Conservation (phyloP, 1,139 yeast genomes). For the Yamadazyma oceani region DNA sequence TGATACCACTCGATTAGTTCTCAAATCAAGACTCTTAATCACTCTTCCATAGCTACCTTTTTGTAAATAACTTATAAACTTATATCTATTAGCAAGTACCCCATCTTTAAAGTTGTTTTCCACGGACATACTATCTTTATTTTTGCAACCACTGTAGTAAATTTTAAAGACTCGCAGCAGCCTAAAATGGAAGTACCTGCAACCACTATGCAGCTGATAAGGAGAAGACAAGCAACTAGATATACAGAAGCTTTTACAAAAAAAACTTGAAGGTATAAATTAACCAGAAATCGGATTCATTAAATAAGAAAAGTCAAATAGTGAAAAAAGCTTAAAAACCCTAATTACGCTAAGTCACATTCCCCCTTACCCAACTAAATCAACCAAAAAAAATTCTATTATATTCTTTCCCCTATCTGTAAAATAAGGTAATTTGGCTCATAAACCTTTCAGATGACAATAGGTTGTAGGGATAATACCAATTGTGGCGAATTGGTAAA, state of each 20-base stretch:
- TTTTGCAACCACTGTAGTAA: background rate
- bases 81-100: conserved; percentile 32
- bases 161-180: too few species aligned
- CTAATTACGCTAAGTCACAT: background rate
- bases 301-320: too few species aligned
- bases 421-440: too few species aligned
- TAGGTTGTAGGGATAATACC: too few species aligned
- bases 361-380: background rate
- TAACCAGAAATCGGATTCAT: conserved; percentile 15
- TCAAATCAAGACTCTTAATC: conserved; percentile 43
- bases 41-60: conserved; percentile 57
- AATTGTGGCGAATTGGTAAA: too few species aligned
- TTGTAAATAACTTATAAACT: conserved; percentile 40
- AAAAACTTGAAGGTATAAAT: too few species aligned
- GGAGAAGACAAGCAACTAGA: too few species aligned
- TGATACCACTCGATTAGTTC: conserved; percentile 34
- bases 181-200: background rate
- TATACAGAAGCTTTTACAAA: too few species aligned
- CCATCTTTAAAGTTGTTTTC: conserved; percentile 5
- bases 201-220: background rate
- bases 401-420: too few species aligned
- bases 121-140: background rate
- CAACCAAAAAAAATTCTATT: too few species aligned
- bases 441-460: too few species aligned
- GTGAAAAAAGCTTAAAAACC: too few species aligned